These are phyloP conservation scores for Hysterangium stoloniferum DNA, from an alignment of 768 basidiomycete genomes.

Conservation along the genomic window DNA sequence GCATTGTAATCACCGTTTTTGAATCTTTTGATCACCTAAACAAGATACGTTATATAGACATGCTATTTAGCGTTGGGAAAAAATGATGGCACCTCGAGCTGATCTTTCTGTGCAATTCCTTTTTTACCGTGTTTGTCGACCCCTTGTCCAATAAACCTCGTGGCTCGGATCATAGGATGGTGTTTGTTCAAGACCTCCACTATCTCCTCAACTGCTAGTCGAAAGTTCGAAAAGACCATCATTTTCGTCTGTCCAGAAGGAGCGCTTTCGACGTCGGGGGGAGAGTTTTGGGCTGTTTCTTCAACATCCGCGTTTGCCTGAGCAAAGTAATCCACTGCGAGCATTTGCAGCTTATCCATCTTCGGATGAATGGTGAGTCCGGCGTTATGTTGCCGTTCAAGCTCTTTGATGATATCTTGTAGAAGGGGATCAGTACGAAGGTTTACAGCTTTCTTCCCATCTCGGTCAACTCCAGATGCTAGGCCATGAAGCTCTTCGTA, in stretches of 20 bases:
- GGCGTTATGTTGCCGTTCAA: conserved; percentile 47
- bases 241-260: conserved; percentile 45
- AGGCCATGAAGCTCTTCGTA: conserved; percentile 53
- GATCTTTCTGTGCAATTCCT: conserved; percentile 87
- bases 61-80: neutral
- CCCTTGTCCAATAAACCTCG: conserved; percentile 87
- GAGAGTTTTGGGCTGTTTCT: conserved; percentile 15
- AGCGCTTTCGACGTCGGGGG: conserved; percentile 20
- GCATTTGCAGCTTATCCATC: conserved; percentile 70
- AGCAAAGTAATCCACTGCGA: conserved; percentile 77
- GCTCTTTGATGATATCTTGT: conserved; percentile 55
- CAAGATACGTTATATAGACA: neutral
- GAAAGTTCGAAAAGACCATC: conserved; percentile 92
- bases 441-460: conserved; percentile 31
- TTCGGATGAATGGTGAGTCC: conserved; percentile 80
- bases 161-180: conserved; percentile 70
- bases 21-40: conserved; percentile 79
- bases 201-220: conserved; percentile 88
- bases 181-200: conserved; percentile 72
- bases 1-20: conserved; percentile 85
- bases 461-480: conserved; percentile 30
- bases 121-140: conserved; percentile 78
- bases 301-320: conserved; percentile 36
- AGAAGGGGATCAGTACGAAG: conserved; percentile 51
- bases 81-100: conserved; percentile 60